Evolutionary conservation across 805 yeast genomes (phyloP), one percentile per base, ranked within the genome.

Genomic region (Lachancea cidri): DNA sequence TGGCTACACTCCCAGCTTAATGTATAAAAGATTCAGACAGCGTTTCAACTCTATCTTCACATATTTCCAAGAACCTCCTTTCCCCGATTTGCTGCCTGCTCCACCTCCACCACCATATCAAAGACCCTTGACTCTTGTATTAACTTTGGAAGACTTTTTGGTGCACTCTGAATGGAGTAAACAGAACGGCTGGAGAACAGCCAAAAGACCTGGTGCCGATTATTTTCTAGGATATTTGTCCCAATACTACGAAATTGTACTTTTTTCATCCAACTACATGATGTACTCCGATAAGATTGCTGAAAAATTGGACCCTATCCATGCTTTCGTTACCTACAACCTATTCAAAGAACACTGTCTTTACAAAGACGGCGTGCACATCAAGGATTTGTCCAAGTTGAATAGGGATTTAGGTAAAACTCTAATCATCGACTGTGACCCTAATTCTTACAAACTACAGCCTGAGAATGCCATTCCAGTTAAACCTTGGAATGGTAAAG

Each of bases 181-280:
- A 52, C 79, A 86, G 64, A 74, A 79, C 60, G 98, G 98, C 41
- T 93, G 99, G 99, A 82, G 93, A 69, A 91, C 97, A 13, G 98
- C 96, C 22, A 93, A 93, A 73, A 86, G 99, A 71, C 98, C 98
- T 25, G 99, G 98, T 48, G 81, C 87, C 46, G 98, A 94, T 65
- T 93, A 93, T 71, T 93, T 93, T 68, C 70, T 93, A 60, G 96
- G 95, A 20, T 93, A 93, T 66, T 71, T 93, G 54, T 85, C 96
- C 5, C 95, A 86, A 68, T 91, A 88, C 71, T 93, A 91, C 66
- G 99, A 93, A 70, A 82, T 93, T 60, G 98, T 93, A 39, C 69
- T 94, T 35, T 93, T 93, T 62, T 79, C 91, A 25, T 80, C 88
- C 46, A 86, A 86, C 61, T 83, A 84, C 55, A 82, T 81, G 79